Conservation (phyloP, 228 moss, liverwort and hornwort species). For the Sphagnum fallax region DNA sequence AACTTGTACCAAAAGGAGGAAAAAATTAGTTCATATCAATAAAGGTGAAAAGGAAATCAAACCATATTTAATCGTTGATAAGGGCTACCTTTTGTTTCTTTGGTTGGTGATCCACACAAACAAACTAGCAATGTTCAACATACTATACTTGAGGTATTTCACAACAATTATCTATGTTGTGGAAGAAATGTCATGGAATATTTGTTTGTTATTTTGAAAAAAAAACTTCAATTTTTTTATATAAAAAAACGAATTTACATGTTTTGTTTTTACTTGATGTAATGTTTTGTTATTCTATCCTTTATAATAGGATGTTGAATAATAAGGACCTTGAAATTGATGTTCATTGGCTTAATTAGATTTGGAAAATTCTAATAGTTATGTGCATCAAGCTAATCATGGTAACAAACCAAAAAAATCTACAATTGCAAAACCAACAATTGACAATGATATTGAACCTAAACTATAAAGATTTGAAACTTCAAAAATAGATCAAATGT, state of each 20-base stretch:
- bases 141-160: background rate
- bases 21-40: background rate
- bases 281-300: background rate
- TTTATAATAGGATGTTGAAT: no score
- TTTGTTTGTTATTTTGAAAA: background rate
- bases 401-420: no score
- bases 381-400: no score
- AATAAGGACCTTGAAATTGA: no score
- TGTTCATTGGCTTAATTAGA: no score
- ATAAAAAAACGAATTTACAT: background rate
- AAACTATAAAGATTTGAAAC: no score
- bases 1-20: no score
- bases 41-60: background rate
- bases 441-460: no score
- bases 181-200: background rate
- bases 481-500: no score
- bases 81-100: background rate
- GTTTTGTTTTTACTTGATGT: background rate
- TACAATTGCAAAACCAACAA: no score
- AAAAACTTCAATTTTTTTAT: background rate
- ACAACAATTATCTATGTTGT: background rate
- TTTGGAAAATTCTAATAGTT: no score
- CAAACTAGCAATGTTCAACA: background rate
- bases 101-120: conserved; percentile 3
- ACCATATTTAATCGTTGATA: background rate